phyloP scores from a whole-genome alignment of 108 stramenopile genomes.

The Nitzschia sp. region DNA sequence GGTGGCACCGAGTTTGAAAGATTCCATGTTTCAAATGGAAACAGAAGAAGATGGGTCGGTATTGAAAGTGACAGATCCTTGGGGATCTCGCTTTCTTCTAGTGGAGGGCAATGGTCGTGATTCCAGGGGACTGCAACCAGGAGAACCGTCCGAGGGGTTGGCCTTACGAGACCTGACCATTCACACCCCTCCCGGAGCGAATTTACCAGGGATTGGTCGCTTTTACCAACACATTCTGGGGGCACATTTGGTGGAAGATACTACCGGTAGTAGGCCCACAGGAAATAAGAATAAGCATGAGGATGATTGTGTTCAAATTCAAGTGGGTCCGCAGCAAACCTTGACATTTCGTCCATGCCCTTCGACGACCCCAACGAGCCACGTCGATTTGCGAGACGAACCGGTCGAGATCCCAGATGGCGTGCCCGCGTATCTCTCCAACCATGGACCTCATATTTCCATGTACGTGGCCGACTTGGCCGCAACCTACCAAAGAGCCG shows the following conservation, averaged over 20 bases:
- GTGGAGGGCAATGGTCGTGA: constrained; percentile 44
- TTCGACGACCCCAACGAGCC: constrained; percentile 24
- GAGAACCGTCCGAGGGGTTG: constrained; percentile 36
- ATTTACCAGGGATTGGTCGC: constrained; percentile 59
- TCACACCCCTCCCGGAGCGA: constrained; percentile 37
- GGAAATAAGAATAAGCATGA: too few species aligned
- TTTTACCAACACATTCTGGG: constrained; percentile 60
- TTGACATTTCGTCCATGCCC: constrained; percentile 60
- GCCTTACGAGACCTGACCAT: constrained; percentile 56
- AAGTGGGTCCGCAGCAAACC: constrained; percentile 64
- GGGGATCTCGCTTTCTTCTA: constrained; percentile 56
- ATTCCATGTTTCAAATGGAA: constrained; percentile 42
- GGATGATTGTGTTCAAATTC: constrained; percentile 1
- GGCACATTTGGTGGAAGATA: constrained; percentile 8
- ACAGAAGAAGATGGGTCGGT: constrained; percentile 10
- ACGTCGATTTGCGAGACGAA: constrained; percentile 57
- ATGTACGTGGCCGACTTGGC: constrained; percentile 53
- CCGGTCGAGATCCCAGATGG: constrained; percentile 24
- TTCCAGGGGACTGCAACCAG: constrained; percentile 36
- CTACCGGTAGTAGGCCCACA: constrained; percentile 16
- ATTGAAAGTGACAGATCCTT: constrained; percentile 62
- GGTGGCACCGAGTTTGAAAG: constrained; percentile 26
- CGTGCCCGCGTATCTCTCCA: constrained; percentile 32
- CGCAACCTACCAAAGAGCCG: constrained; percentile 38
- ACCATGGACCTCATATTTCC: constrained; percentile 54